These are phyloP conservation scores for Toxoplasma gondii DNA, from an alignment of 169 alveolate species.

Conservation along the genomic window DNA sequence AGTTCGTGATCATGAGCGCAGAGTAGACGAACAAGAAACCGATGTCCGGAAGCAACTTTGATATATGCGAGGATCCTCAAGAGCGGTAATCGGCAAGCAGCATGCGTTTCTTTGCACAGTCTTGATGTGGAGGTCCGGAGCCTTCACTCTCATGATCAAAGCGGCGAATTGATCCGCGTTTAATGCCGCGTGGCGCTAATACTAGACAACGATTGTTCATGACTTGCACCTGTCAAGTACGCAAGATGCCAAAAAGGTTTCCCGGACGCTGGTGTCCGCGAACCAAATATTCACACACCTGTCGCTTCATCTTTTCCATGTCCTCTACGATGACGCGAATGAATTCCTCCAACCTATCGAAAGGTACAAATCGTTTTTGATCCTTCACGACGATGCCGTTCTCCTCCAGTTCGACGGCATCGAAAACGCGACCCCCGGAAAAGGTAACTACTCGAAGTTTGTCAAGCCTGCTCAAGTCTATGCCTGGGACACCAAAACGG, in stretches of 20 bases:
- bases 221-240: too few species aligned
- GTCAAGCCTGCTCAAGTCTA: not conserved
- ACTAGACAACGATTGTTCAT: too few species aligned
- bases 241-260: too few species aligned
- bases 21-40: not conserved
- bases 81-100: too few species aligned
- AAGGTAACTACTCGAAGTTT: slow-evolving; percentile 44
- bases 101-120: too few species aligned
- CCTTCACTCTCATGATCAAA: too few species aligned
- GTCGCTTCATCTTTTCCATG: slow-evolving; percentile 40
- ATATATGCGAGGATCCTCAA: too few species aligned
- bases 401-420: slow-evolving; percentile 11
- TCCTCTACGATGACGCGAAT: slow-evolving; percentile 1
- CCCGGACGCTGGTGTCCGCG: too few species aligned
- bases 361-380: not conserved
- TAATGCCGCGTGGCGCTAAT: too few species aligned
- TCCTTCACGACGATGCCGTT: slow-evolving; percentile 23
- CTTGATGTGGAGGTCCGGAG: too few species aligned
- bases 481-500: not conserved
- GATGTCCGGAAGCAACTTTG: not conserved
- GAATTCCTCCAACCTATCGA: not conserved
- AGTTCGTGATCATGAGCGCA: not conserved
- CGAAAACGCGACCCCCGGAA: slow-evolving; percentile 47
- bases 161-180: too few species aligned
- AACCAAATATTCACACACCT: not conserved